Conservation (phyloP, 2,329 filamentous ascomycete species). For the Botrytis cinerea region DNA sequence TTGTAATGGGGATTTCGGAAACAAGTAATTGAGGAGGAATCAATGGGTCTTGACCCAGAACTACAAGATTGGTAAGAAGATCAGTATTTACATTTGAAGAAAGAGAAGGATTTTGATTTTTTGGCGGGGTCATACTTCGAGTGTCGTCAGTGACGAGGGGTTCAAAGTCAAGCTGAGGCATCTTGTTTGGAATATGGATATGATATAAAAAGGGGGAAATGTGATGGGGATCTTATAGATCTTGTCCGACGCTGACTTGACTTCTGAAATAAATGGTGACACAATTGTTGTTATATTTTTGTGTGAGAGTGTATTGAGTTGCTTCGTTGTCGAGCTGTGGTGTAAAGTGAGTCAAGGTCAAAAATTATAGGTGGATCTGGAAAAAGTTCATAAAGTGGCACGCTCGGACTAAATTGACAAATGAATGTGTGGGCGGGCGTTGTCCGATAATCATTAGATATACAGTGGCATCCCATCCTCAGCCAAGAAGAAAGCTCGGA, state of each 20-base stretch:
- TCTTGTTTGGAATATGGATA: slow-evolving; percentile 27
- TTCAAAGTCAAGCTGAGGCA: slow-evolving; percentile 39
- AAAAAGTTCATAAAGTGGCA: slow-evolving; percentile 12
- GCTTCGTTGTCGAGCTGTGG: slow-evolving; percentile 23
- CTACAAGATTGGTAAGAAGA: slow-evolving; percentile 49
- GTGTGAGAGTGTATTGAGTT: slow-evolving; percentile 10
- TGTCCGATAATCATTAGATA: background rate
- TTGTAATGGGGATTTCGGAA: slow-evolving; percentile 76
- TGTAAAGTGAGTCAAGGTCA: slow-evolving; percentile 24
- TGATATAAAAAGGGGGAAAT: background rate
- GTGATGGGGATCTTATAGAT: slow-evolving; percentile 8
- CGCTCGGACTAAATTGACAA: slow-evolving; percentile 10
- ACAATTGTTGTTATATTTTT: background rate
- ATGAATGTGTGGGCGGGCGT: background rate
- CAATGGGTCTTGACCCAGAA: slow-evolving; percentile 90
- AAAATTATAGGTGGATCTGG: slow-evolving; percentile 16
- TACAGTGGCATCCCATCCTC: background rate
- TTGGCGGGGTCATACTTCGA: slow-evolving; percentile 47
- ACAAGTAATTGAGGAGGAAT: slow-evolving; percentile 86
- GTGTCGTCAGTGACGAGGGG: slow-evolving; percentile 51
- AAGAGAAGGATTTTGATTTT: slow-evolving; percentile 10
- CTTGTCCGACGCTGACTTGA: background rate
- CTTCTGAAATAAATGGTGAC: background rate
- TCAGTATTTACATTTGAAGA: slow-evolving; percentile 28
- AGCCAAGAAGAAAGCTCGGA: slow-evolving; percentile 4